Base-by-base conservation (phyloP, 176 grass and related monocot species). In the Cocos nucifera region DNA sequence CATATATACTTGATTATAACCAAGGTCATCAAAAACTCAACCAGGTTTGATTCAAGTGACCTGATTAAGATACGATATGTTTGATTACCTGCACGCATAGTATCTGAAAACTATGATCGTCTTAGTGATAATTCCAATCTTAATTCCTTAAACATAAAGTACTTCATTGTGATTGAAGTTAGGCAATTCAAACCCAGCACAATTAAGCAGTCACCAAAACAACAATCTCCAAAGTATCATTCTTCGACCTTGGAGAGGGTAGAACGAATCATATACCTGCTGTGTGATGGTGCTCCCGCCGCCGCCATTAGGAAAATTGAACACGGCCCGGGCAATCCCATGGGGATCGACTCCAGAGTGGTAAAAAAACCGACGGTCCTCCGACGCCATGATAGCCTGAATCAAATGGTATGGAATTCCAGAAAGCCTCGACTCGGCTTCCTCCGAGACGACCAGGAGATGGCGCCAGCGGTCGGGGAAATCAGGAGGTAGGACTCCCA, bases 201-300 rank as follows among this genome's bases (percentile, higher is more conserved):
- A 12, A 4, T 2, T 9, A 4, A 59, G 15, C 10, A 3, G 9
- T 3, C 8, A 12, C 35, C 10, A 44, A 44, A 44, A 12, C 35
- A 12, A 44, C 10, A 12, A 14, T 44, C 35, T 44, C 35, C 35
- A 44, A 44, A 44, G 6, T 14, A 44, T 3, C 8, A 44, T 12
- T 12, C 14, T 12, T 44, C 35, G 6, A 2, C 8, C 8, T 44
- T 44, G 35, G 9, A 44, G 10, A 44, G 35, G 35, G 5, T 23
- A 27, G 14, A 23, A 59, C 0, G 57, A 59, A 25, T 59, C 24
- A 6, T 16, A 29, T 27, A 59, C 58, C 58, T 61, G 58, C 17
- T 61, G 58, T 5, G 58, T 61, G 29, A 61, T 61, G 58, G 58
- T 61, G 58, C 58, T 61, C 27, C 58, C 58, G n/a, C 58, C 58